A percentile compares a stretch with the other conserved stretches of the same genome.
phyloP scores from a whole-genome alignment of 768 basidiomycete species.

The Tubosaeta sp. region DNA sequence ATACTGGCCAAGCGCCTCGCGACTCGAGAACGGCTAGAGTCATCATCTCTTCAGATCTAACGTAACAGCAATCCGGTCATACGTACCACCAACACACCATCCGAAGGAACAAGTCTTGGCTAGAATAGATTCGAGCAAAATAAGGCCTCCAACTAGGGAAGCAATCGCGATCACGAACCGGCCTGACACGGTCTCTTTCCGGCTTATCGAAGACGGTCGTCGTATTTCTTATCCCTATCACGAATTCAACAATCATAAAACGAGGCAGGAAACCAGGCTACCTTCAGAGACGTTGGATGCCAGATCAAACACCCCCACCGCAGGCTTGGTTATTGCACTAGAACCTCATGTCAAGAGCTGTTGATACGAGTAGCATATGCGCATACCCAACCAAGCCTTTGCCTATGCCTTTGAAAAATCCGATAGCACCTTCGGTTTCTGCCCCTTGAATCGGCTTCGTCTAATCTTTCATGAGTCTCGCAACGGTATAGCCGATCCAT shows the following conservation, averaged over 20 bases:
- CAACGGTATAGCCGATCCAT: constrained; percentile 4
- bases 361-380: background rate
- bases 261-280: constrained; percentile 20
- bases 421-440: constrained; percentile 87
- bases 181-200: constrained; percentile 79
- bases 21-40: constrained; percentile 75
- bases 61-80: background rate
- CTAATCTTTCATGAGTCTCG: constrained; percentile 36
- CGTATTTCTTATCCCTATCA: constrained; percentile 88
- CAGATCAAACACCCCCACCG: constrained; percentile 93
- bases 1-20: constrained; percentile 91
- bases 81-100: constrained; percentile 83
- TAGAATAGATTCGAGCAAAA: constrained; percentile 23
- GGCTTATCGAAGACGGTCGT: constrained; percentile 96
- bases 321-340: constrained; percentile 93
- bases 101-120: constrained; percentile 83
- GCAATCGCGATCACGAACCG: constrained; percentile 43
- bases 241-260: constrained; percentile 5
- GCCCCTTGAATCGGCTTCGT: constrained; percentile 98
- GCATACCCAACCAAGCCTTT: constrained; percentile 89
- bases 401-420: constrained; percentile 97
- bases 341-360: background rate
- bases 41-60: background rate
- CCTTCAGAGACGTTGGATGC: constrained; percentile 94
- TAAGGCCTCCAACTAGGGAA: constrained; percentile 1